Evolutionary conservation across 257 asterid species (phyloP).

Genomic region (Salvia rosmarinus): DNA sequence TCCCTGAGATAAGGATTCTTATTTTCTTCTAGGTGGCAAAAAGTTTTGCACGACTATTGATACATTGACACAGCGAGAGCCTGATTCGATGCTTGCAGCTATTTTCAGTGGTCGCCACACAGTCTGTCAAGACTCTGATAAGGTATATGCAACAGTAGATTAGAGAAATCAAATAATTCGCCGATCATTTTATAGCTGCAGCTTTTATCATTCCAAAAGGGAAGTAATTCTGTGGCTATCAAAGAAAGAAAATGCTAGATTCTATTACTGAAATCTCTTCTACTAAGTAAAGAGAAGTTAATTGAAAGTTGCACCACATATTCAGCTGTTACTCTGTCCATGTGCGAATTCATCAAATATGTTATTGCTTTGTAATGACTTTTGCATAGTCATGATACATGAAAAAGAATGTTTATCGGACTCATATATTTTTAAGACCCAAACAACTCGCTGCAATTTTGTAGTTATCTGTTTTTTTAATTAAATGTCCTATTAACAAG

Average conservation of each 20-base stretch:
- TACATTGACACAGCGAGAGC: constrained; percentile 86
- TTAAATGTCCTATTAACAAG: background rate
- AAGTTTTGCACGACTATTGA: constrained; percentile 83
- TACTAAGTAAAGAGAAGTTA: background rate
- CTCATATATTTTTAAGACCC: background rate
- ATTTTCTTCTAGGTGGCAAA: constrained; percentile 63
- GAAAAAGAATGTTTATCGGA: background rate
- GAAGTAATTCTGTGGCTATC: background rate
- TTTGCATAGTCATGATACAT: background rate
- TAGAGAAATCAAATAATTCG: background rate
- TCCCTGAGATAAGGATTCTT: constrained; percentile 8
- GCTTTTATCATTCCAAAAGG: background rate
- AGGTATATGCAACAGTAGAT: constrained; percentile 48
- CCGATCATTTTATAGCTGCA: background rate
- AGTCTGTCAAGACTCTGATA: constrained; percentile 62
- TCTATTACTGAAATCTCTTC: constrained; percentile 2
- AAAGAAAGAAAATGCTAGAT: constrained; percentile 13
- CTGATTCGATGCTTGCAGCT: constrained; percentile 93
- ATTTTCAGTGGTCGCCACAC: constrained; percentile 97
- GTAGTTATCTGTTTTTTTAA: constrained; percentile 3
- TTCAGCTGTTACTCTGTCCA: background rate
- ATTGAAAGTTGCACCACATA: constrained; percentile 14
- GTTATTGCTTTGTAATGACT: background rate
- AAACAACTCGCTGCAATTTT: background rate
- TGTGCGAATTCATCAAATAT: constrained; percentile 20